phyloP scores from a whole-genome alignment of 2,329 filamentous ascomycete species.

The Fusarium palustre region DNA sequence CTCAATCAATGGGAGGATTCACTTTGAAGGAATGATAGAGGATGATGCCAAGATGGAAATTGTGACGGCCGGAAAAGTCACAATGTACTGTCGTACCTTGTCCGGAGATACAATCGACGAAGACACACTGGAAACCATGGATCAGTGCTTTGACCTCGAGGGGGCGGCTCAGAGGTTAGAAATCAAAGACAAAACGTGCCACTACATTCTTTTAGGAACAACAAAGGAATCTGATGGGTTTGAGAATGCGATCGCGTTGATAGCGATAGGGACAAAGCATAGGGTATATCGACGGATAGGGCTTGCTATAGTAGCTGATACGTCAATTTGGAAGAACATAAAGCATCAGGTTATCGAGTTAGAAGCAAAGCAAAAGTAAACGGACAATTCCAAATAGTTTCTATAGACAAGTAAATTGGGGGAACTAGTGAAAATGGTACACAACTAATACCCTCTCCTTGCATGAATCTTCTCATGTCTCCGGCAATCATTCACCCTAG shows the following conservation, averaged over 20 bases:
- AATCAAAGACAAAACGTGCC: fast-evolving
- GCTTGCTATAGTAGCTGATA: fast-evolving
- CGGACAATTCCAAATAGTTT: no score
- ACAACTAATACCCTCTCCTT: not conserved
- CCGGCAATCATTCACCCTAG: not conserved
- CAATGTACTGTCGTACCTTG: not conserved
- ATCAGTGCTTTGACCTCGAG: not conserved
- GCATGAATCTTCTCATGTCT: slow-evolving; percentile 29
- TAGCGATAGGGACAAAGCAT: fast-evolving
- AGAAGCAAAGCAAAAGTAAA: not conserved
- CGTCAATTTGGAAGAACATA: fast-evolving
- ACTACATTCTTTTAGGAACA: not conserved
- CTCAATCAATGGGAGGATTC: not conserved
- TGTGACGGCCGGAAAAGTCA: fast-evolving
- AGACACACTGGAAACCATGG: fast-evolving
- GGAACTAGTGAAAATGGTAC: no score
- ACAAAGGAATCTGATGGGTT: fast-evolving
- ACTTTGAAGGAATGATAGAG: fast-evolving
- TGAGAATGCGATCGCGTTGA: not conserved
- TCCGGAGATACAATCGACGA: fast-evolving
- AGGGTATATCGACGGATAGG: not conserved
- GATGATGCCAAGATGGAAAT: not conserved
- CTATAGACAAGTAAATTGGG: no score
- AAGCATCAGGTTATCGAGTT: not conserved
- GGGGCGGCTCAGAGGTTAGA: fast-evolving